Base-by-base conservation (phyloP, 192 early-diverging fungal genomes). In the Radiomyces spectabilis region DNA sequence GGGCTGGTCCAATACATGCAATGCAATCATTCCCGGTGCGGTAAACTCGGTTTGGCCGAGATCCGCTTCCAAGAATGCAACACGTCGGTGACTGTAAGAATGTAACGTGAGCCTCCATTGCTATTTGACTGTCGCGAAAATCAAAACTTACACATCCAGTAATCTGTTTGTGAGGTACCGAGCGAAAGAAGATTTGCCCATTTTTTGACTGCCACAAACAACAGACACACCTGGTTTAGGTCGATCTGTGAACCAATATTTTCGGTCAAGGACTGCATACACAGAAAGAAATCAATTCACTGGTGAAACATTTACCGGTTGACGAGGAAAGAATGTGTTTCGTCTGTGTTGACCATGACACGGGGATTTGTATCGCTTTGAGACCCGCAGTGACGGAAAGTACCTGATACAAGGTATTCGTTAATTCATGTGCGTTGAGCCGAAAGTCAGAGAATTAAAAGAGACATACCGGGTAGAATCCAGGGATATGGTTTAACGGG, bases 111-210 rank as follows among this genome's bases (percentile, higher is more conserved):
- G 13, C 24, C 7, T 13, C 19, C 41, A 9, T 19, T 42, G 39
- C 22, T 21, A 47, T 38, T 49, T 73, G 13, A 25, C 22, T 25
- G 4, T n/a, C 2, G 15, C 12, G 34, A 50, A 35, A 38, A 21
- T 38, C 19, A 25, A 25, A 35, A 53, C 63, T 47, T 77, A 85
- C 85, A 73, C 69, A 41, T 78, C 72, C 21, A 96, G 55, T 52
- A 96, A 56, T 22, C 73, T 71, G 72, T 98, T 98, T 24, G 85
- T 50, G 24, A 91, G 51, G 43, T 84, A 79, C 19, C 85, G 77
- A n/a, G 81, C 69, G 53, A 93, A 86, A 0, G 91, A 94, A 18
- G 93, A 95, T 65, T 98, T 98, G 1, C 95, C 95, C 43, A 83
- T 81, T 27, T 89, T 84, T 59, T 85, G 87, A 39, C 71, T 72